phyloP scores from a whole-genome alignment of 805 yeast species.

The Saccharomyces jurei region DNA sequence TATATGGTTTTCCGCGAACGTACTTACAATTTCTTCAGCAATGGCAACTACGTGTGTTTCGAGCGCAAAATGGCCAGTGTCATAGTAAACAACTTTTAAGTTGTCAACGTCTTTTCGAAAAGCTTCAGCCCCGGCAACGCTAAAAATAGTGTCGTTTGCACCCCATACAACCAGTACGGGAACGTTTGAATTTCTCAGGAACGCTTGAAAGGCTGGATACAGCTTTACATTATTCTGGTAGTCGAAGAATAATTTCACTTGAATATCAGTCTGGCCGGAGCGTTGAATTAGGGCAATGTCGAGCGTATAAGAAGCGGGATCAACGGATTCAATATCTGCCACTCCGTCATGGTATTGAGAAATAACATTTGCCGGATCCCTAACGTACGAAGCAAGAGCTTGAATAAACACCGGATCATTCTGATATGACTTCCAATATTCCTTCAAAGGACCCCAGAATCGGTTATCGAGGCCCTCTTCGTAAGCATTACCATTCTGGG shows the following conservation, averaged over 20 bases:
- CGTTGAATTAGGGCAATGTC: constrained; percentile 26
- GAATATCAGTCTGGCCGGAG: constrained; percentile 26
- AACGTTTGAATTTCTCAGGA: constrained; percentile 27
- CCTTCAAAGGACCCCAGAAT: constrained; percentile 34
- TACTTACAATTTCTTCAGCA: constrained; percentile 22
- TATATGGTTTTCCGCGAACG: background rate
- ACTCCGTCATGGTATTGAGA: constrained; percentile 31
- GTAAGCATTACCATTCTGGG: constrained; percentile 41
- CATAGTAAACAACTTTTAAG: constrained; percentile 23
- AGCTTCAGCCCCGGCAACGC: constrained; percentile 33
- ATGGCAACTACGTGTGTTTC: constrained; percentile 27
- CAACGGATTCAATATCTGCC: constrained; percentile 18
- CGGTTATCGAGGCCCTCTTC: constrained; percentile 33
- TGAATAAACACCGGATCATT: constrained; percentile 9
- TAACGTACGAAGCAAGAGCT: constrained; percentile 12
- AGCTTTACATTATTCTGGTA: constrained; percentile 30
- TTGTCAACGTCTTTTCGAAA: constrained; percentile 29
- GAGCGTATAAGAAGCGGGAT: constrained; percentile 29
- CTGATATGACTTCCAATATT: constrained; percentile 27
- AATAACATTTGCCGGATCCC: constrained; percentile 15
- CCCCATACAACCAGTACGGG: constrained; percentile 39
- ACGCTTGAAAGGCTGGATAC: constrained; percentile 26
- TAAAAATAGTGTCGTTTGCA: constrained; percentile 33
- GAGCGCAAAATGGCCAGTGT: constrained; percentile 37
- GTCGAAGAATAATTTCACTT: constrained; percentile 32